A percentile compares a stretch with the other conserved stretches of the same genome.
phyloP scores from a whole-genome alignment of 2,329 filamentous ascomycete species.

The Fusarium brevicatenulatum region DNA sequence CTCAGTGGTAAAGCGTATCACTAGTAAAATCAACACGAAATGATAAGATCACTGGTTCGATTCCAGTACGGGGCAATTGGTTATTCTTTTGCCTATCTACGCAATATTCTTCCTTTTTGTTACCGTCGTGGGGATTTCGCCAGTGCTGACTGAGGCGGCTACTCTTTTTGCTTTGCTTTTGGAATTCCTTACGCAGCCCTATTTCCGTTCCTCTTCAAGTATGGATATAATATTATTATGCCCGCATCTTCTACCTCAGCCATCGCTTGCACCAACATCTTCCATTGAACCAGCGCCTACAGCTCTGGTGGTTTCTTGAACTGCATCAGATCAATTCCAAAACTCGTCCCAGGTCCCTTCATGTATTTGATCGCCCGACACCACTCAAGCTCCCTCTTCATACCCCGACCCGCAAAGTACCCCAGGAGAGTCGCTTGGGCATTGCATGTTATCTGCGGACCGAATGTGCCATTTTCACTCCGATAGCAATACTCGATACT shows the following conservation, averaged over 20 bases:
- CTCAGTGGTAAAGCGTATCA: conserved; percentile 1
- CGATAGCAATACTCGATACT: conserved; percentile 13
- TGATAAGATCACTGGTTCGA: background rate
- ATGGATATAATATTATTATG: background rate
- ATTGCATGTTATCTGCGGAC: conserved; percentile 14
- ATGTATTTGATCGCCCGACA: background rate
- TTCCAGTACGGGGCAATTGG: background rate
- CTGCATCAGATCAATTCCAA: conserved; percentile 13
- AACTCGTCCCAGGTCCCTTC: background rate
- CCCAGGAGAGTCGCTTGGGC: background rate
- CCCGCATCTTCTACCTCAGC: no score
- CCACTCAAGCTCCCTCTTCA: background rate
- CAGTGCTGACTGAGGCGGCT: fast-evolving
- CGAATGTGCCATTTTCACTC: conserved; percentile 11
- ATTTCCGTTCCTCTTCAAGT: fast-evolving
- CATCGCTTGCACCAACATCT: background rate
- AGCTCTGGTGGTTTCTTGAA: background rate
- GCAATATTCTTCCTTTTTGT: background rate
- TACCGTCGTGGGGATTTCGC: no score
- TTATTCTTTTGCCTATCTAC: background rate
- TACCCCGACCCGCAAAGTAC: background rate
- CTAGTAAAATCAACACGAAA: background rate
- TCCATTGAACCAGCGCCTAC: fast-evolving
- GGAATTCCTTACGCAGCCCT: background rate
- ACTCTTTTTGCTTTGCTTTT: background rate